Conservation (phyloP, 2,329 filamentous ascomycete genomes). For the Thelonectria olida region DNA sequence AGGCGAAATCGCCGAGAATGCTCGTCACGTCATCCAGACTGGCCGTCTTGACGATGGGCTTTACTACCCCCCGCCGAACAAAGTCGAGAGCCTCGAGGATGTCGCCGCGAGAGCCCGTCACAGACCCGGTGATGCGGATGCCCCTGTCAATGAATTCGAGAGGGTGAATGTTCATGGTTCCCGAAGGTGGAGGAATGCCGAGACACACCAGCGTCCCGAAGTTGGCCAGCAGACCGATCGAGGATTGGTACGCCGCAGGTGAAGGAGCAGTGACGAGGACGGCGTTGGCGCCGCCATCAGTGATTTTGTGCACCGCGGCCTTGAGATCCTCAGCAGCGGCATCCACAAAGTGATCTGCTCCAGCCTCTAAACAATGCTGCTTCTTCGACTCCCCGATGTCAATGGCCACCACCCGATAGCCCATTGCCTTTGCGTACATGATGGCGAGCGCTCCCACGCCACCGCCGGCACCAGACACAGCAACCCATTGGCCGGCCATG, state of each 20-base stretch:
- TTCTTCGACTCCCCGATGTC: slow-evolving; percentile 47
- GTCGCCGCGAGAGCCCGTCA: slow-evolving; percentile 49
- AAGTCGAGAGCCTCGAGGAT: slow-evolving; percentile 53
- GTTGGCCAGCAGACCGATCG: slow-evolving; percentile 35
- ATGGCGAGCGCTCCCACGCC: slow-evolving; percentile 52
- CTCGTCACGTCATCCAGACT: slow-evolving; percentile 13
- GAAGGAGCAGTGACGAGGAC: slow-evolving; percentile 46
- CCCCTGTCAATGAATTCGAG: slow-evolving; percentile 47
- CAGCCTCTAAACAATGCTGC: slow-evolving; percentile 37
- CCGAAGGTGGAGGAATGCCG: slow-evolving; percentile 43
- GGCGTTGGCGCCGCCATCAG: slow-evolving; percentile 32
- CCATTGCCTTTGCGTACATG: slow-evolving; percentile 53
- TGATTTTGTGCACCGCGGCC: slow-evolving; percentile 6
- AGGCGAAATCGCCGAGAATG: neutral
- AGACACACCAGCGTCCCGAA: slow-evolving; percentile 53
- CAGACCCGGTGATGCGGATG: slow-evolving; percentile 45
- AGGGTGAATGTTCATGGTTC: slow-evolving; percentile 45
- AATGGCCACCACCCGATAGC: slow-evolving; percentile 50
- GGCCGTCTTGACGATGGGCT: slow-evolving; percentile 24
- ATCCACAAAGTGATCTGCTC: slow-evolving; percentile 51
- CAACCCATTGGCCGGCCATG: slow-evolving; percentile 47
- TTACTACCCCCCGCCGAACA: slow-evolving; percentile 37
- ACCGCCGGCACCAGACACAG: slow-evolving; percentile 50
- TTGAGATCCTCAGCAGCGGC: slow-evolving; percentile 28
- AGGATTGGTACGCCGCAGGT: slow-evolving; percentile 45